A percentile compares a stretch with the other conserved stretches of the same genome.
phyloP scores from a whole-genome alignment of 441 rosid genomes.

The Populus hybrid region DNA sequence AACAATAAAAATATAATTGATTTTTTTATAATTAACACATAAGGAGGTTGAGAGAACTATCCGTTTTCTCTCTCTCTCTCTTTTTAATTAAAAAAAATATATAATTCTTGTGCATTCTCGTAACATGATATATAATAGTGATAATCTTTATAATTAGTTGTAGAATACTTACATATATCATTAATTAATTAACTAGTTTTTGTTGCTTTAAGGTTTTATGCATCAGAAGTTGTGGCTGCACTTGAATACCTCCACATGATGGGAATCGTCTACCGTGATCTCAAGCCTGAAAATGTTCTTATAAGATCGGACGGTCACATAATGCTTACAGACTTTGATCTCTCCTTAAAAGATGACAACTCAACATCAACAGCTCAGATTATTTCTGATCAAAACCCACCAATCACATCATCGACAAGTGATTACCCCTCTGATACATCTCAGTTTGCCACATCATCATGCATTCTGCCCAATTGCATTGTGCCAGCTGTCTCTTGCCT shows the following conservation, averaged over 20 bases:
- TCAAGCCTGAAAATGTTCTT: conserved; percentile 86
- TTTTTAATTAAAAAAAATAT: too few species aligned
- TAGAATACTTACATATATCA: not conserved
- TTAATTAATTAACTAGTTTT: not conserved
- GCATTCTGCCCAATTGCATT: conserved; percentile 75
- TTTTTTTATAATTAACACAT: too few species aligned
- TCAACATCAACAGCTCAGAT: conserved; percentile 62
- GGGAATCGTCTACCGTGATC: conserved; percentile 84
- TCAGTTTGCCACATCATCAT: conserved; percentile 53
- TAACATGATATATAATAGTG: not conserved
- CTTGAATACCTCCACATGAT: conserved; percentile 90
- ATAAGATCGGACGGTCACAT: conserved; percentile 87
- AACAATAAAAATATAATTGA: too few species aligned
- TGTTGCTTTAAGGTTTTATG: conserved; percentile 53
- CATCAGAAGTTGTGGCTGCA: conserved; percentile 76
- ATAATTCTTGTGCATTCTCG: too few species aligned
- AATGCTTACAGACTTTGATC: conserved; percentile 91
- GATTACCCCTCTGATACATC: conserved; percentile 25
- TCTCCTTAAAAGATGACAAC: conserved; percentile 71
- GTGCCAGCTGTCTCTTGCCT: conserved; percentile 87
- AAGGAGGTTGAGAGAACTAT: too few species aligned
- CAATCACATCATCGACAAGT: conserved; percentile 17
- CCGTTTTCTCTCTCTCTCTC: too few species aligned
- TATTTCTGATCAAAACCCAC: conserved; percentile 30
- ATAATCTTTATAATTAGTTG: not conserved